Base-by-base conservation (phyloP, 257 asterid genomes). In the Marsdenia floribunda region DNA sequence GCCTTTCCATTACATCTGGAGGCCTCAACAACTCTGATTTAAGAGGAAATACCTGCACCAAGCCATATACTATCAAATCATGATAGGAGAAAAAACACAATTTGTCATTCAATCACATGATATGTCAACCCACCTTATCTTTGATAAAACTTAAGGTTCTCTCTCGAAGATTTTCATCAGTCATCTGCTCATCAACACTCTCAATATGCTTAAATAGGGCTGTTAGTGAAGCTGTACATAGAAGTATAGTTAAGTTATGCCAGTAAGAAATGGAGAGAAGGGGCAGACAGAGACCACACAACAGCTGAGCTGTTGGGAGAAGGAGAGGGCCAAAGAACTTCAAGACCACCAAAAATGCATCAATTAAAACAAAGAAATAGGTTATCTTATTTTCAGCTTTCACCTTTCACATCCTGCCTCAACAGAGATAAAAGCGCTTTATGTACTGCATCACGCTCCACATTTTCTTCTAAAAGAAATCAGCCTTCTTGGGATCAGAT, bases 381-480 rank as follows among this genome's bases (percentile, higher is more conserved):
- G 9, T 7, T 19, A 65, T 37, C 44, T 65, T 7, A 65, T 38
- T 64, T 64, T 38, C 50, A 19, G 50, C 70, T 38, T 65, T 76
- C 80, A 93, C 98, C 98, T 91, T 85, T 85, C 66, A 88, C 96
- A 75, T 93, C 97, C 81, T 93, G 98, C 90, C 97, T 89, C 81
- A 93, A 80, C 68, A 93, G 87, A 83, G 97, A 91, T 77, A 93
- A 66, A 76, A 93, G 96, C n/a, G 98, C 96, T 83, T 93, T 93
- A 75, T 89, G 86, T 38, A 91, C 97, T 4, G 98, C 98, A 88
- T 93, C 98, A 24, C 98, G 98, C 90, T 93, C 98, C 83, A 93
- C 96, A 71, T 91, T 93, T 83, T 93, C 97, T 84, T 89, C 98
- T 93, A 79, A 73, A 75, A 66, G 3, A 75, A 50, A 68, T 52